These are phyloP conservation scores for Geotrichum histeridarum DNA, from an alignment of 1,139 yeast genomes.

Conservation along the genomic window DNA sequence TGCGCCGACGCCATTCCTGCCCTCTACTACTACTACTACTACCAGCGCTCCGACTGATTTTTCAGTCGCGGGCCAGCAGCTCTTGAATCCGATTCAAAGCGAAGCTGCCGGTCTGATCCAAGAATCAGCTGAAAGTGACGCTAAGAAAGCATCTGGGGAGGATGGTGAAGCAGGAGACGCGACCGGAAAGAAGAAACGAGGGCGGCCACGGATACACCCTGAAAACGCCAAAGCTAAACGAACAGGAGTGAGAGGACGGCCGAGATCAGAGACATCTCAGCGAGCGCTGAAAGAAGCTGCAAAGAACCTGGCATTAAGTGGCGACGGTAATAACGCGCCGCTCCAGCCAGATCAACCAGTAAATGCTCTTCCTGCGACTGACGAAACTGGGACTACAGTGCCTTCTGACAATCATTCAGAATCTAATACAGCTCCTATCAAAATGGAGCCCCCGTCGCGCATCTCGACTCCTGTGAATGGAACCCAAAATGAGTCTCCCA, in stretches of 20 bases:
- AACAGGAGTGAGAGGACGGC: conserved; percentile 14
- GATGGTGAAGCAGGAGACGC: neutral
- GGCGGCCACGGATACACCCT: conserved; percentile 13
- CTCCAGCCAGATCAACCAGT: neutral
- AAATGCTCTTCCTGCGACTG: neutral
- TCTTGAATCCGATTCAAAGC: no score
- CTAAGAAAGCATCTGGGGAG: neutral
- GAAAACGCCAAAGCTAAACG: conserved; percentile 7
- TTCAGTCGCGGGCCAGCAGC: no score
- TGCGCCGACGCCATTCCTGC: neutral
- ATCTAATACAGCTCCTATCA: no score
- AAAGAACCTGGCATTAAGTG: neutral
- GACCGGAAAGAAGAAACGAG: conserved; percentile 10
- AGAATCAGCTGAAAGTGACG: no score
- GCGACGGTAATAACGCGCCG: neutral
- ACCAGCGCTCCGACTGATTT: no score
- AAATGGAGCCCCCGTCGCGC: no score
- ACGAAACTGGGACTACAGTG: neutral
- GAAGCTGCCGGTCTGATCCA: no score
- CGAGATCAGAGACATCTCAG: conserved; percentile 18
- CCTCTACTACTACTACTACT: neutral
- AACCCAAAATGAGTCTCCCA: neutral
- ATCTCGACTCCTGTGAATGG: no score
- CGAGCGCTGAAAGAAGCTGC: conserved; percentile 16
- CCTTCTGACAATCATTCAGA: no score